Evolutionary conservation across 2,329 filamentous ascomycete genomes (phyloP).

Genomic region (Hypoxylon sp.): DNA sequence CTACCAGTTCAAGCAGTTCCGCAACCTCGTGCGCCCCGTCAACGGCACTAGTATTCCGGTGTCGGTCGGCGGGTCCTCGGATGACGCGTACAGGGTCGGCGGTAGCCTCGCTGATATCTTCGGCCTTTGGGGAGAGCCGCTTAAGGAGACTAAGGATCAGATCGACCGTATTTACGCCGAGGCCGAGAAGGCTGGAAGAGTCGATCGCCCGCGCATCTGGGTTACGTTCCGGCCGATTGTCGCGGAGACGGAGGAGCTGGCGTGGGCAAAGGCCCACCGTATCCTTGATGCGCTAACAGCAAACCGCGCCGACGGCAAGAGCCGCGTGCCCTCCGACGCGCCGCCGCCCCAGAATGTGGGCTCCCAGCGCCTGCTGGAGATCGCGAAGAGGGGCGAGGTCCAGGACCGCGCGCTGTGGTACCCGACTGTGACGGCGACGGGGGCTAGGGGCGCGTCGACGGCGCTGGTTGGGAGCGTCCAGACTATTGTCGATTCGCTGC

Average conservation of each 20-base stretch:
- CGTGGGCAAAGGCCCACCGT: constrained; percentile 72
- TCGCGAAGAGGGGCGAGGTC: constrained; percentile 68
- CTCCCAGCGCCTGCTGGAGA: constrained; percentile 71
- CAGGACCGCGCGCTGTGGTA: constrained; percentile 76
- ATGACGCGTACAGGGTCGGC: constrained; percentile 72
- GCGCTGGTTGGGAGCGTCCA: constrained; percentile 69
- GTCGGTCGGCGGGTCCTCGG: constrained; percentile 71
- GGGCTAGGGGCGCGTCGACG: constrained; percentile 71
- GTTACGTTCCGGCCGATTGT: constrained; percentile 74
- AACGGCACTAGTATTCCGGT: constrained; percentile 67
- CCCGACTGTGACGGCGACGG: constrained; percentile 72
- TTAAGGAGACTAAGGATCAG: constrained; percentile 75
- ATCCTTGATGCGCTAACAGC: constrained; percentile 67
- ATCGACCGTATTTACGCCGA: constrained; percentile 73
- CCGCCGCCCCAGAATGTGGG: constrained; percentile 70
- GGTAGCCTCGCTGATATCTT: constrained; percentile 73
- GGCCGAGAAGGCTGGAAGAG: constrained; percentile 69
- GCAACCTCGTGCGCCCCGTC: constrained; percentile 66
- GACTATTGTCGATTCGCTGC: constrained; percentile 67
- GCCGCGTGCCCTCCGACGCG: constrained; percentile 51
- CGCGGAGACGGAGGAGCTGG: constrained; percentile 73
- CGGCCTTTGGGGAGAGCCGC: constrained; percentile 74
- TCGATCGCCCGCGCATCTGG: constrained; percentile 72
- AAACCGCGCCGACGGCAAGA: constrained; percentile 57
- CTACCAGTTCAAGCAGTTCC: constrained; percentile 72